Percentiles rank a stretch among this genome's conserved stretches.
Conservation (phyloP, 148 eudicot species). For the Cornus florida region DNA sequence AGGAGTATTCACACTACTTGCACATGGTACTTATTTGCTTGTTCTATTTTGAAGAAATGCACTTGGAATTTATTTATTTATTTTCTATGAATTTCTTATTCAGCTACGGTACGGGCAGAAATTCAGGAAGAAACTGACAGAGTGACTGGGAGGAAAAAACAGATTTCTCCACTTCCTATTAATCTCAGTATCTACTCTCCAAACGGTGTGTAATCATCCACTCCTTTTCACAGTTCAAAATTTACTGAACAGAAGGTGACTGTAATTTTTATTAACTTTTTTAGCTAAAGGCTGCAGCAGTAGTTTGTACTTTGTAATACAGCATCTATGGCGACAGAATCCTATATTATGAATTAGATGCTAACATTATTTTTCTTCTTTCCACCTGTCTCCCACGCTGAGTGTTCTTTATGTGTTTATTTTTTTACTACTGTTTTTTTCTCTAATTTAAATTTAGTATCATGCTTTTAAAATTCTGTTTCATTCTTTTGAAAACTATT, state of each 20-base stretch:
- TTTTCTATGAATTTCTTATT: conserved; percentile 9
- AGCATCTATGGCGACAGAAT: neutral
- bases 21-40: too few species aligned
- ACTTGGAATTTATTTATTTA: neutral
- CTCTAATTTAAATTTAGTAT: neutral
- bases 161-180: conserved; percentile 56
- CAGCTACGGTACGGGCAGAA: conserved; percentile 61
- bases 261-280: neutral
- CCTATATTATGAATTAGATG: neutral
- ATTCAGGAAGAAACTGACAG: conserved; percentile 68
- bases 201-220: conserved; percentile 32
- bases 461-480: neutral
- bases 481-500: neutral
- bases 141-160: conserved; percentile 51
- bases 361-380: neutral
- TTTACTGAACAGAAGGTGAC: neutral
- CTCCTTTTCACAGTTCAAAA: neutral
- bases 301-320: neutral
- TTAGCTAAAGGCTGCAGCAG: neutral
- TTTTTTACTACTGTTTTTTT: neutral
- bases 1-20: neutral
- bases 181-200: conserved; percentile 65
- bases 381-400: neutral
- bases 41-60: neutral
- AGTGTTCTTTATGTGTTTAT: neutral